Evolutionary conservation across 441 rosid species (phyloP), one percentile per base, ranked within the genome.

Genomic region (Erodium moschatum): DNA sequence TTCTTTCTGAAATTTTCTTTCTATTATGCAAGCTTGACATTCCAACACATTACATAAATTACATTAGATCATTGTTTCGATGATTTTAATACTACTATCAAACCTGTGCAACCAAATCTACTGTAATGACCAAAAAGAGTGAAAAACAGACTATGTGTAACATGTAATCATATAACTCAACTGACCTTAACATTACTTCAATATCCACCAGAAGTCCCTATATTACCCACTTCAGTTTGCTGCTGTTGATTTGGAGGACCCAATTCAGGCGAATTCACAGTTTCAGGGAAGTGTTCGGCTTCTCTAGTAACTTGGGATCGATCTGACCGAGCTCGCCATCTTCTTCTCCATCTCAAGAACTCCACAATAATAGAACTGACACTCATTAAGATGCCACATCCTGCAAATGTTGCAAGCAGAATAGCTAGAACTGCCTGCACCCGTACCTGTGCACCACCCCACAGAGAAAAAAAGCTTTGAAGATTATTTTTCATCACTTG

Each of bases 331-430:
- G 38, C 66, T 20, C 35, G 82, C 75, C 81, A 40, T 58, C 68
- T 75, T 24, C 62, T 46, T 69, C 78, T 65, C 82, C 82, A 79
- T 71, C 77, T 75, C 46, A 72, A 76, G 74, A 72, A 81, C 72
- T 79, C 82, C 66, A 74, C 68, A 0, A 79, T 71, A 72, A 81
- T 79, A 54, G 81, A 79, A 74, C 73, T 79, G 54, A 74, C 71
- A 68, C 81, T 75, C 48, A 81, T 79, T 46, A 79, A 77, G 9
- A 79, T 60, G 65, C 82, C 81, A 10, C 79, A 81, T 46, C 85
- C 85, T 35, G 81, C 77, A 70, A 77, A 74, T 0, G 79, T 74
- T 52, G 82, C 75, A 48, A 81, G 79, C 66, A 81, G 65, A 40
- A 79, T 79, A 5, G 85, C 75, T 54, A 81, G 78, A 69, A 75